Conservation (phyloP, 139 green algal species). For the Coelastrella sp. region DNA sequence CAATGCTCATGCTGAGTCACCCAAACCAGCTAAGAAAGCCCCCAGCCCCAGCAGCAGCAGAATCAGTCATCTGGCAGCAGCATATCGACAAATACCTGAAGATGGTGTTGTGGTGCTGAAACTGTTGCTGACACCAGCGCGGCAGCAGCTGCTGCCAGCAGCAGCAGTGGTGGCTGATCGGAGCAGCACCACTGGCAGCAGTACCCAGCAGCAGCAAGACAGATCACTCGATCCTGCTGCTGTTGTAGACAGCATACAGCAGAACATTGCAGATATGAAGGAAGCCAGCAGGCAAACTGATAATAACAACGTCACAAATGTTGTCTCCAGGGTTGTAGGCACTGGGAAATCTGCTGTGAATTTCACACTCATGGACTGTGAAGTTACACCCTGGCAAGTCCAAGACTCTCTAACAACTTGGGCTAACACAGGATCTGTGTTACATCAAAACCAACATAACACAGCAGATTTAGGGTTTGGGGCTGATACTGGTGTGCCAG, state of each 20-base stretch:
- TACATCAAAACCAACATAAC: neutral
- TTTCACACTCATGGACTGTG: neutral
- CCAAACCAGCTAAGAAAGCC: too few relatives aligned
- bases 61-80: neutral
- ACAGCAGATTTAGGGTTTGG: neutral
- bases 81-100: neutral
- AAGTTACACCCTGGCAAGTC: neutral
- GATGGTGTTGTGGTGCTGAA: constrained; percentile 35
- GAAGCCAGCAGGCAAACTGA: neutral
- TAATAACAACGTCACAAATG: neutral
- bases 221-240: too few relatives aligned
- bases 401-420: constrained; percentile 11
- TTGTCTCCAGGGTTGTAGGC: neutral
- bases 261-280: neutral
- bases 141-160: neutral
- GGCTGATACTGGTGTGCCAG: neutral
- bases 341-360: constrained; percentile 2
- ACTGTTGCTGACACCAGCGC: constrained; percentile 12
- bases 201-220: constrained; percentile 16
- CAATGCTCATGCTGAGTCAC: too few relatives aligned
- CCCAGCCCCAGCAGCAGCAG: too few relatives aligned
- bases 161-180: constrained; percentile 3
- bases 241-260: too few relatives aligned
- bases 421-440: neutral
- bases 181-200: too few relatives aligned